These are phyloP conservation scores for Neonectria coccinea DNA, from an alignment of 2,329 filamentous ascomycete genomes.

Conservation along the genomic window DNA sequence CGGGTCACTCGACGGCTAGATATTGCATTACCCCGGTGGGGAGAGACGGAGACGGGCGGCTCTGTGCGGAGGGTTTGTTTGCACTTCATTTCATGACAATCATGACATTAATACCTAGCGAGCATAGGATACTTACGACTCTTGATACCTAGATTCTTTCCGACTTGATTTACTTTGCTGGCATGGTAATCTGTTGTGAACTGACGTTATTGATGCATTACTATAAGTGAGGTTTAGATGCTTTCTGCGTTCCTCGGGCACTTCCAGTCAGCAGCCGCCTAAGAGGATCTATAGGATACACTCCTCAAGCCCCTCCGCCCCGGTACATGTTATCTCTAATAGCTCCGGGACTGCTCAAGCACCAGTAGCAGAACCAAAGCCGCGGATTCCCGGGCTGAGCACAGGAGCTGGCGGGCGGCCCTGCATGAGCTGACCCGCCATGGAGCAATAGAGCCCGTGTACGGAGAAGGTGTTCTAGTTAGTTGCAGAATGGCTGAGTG, in stretches of 20 bases:
- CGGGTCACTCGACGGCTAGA: background rate
- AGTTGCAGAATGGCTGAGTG: background rate
- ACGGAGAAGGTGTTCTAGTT: background rate
- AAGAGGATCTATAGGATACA: background rate
- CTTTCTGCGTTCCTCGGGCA: background rate
- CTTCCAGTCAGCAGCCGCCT: background rate
- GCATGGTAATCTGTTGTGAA: too few species aligned
- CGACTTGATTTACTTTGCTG: background rate
- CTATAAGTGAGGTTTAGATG: background rate
- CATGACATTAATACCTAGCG: conserved; percentile 2
- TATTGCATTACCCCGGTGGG: background rate
- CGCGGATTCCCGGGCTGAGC: background rate
- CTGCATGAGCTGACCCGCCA: background rate
- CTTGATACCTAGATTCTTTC: background rate
- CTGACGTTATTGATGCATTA: background rate
- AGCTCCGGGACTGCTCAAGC: background rate
- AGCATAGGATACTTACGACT: background rate
- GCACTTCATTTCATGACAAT: conserved; percentile 2
- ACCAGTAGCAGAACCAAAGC: background rate
- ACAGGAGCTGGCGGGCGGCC: too few species aligned
- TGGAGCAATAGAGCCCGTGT: background rate
- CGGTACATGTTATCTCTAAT: background rate
- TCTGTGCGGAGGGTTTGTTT: background rate
- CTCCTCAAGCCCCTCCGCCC: background rate
- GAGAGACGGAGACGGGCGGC: background rate